Evolutionary conservation across 106 monocot genomes (phyloP).

Genomic region (Dioscorea dumetorum): DNA sequence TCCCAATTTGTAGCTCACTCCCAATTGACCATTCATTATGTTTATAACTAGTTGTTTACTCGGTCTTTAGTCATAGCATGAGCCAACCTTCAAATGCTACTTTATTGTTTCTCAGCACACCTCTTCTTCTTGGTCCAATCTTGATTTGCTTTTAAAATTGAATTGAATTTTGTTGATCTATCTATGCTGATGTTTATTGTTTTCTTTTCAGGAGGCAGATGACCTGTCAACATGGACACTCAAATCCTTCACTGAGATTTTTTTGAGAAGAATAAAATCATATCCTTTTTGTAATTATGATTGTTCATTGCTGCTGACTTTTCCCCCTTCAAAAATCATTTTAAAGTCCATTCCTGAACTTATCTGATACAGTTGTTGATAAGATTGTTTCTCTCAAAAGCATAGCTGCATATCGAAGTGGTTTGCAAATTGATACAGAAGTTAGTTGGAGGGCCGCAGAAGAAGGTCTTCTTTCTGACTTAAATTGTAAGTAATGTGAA

Average conservation of each 20-base stretch:
- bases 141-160: too few species aligned
- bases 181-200: not conserved
- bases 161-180: too few species aligned
- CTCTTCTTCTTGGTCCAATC: too few species aligned
- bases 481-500: constrained; percentile 38
- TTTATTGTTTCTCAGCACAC: too few species aligned
- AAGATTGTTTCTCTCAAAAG: constrained; percentile 86
- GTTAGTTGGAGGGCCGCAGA: constrained; percentile 68
- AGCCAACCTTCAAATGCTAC: too few species aligned
- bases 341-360: constrained; percentile 37
- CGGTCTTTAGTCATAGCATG: too few species aligned
- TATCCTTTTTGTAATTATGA: constrained; percentile 48
- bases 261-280: constrained; percentile 63
- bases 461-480: constrained; percentile 67
- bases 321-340: constrained; percentile 2
- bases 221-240: constrained; percentile 36
- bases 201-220: constrained; percentile 52
- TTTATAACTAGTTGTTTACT: too few species aligned
- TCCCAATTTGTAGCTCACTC: too few species aligned
- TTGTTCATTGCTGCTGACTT: not conserved
- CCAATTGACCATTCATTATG: too few species aligned
- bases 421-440: constrained; percentile 69
- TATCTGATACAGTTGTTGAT: constrained; percentile 42
- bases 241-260: constrained; percentile 70
- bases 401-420: constrained; percentile 96